Percentiles rank a stretch among this genome's conserved stretches.
These are phyloP conservation scores for Plasmodium knowlesi DNA, from an alignment of 169 alveolate genomes.

Conservation along the genomic window DNA sequence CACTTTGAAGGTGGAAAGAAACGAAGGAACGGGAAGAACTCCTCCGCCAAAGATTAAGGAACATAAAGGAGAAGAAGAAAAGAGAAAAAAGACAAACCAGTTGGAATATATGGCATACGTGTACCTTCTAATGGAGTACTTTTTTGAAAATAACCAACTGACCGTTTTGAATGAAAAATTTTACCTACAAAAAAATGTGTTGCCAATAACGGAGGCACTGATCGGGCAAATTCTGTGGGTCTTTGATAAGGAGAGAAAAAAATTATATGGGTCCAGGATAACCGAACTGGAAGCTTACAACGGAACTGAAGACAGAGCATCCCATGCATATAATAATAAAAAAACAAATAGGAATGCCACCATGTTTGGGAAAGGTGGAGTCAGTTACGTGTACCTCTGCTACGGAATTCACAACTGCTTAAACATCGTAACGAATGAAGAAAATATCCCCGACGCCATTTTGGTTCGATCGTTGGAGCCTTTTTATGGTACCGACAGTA, in stretches of 20 bases:
- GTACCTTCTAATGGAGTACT: slow-evolving; percentile 35
- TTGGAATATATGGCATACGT: slow-evolving; percentile 1
- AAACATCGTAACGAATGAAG: slow-evolving; percentile 73
- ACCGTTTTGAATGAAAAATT: slow-evolving; percentile 34
- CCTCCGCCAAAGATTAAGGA: not conserved
- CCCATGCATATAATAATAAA: slow-evolving; percentile 75
- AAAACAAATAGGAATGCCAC: slow-evolving; percentile 68
- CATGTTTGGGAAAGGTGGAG: slow-evolving; percentile 76
- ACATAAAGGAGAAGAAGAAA: not conserved
- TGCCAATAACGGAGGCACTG: slow-evolving; percentile 34
- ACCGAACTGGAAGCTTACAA: slow-evolving; percentile 76
- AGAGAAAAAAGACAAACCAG: not conserved
- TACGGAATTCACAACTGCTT: slow-evolving; percentile 76
- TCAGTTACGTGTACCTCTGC: slow-evolving; percentile 77
- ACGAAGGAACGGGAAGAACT: not conserved
- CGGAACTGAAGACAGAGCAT: slow-evolving; percentile 75
- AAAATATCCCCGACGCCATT: slow-evolving; percentile 76
- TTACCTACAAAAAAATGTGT: slow-evolving; percentile 55
- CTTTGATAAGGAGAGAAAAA: slow-evolving; percentile 11
- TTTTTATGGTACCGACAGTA: not conserved
- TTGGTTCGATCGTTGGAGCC: slow-evolving; percentile 77
- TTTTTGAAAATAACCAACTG: slow-evolving; percentile 31
- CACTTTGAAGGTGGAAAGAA: not conserved
- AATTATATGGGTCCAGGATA: slow-evolving; percentile 61
- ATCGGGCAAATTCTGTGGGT: slow-evolving; percentile 65